Percentiles rank a stretch among this genome's conserved stretches.
Conservation (phyloP, 2,329 filamentous ascomycete species). For the Verticillium nubilum region DNA sequence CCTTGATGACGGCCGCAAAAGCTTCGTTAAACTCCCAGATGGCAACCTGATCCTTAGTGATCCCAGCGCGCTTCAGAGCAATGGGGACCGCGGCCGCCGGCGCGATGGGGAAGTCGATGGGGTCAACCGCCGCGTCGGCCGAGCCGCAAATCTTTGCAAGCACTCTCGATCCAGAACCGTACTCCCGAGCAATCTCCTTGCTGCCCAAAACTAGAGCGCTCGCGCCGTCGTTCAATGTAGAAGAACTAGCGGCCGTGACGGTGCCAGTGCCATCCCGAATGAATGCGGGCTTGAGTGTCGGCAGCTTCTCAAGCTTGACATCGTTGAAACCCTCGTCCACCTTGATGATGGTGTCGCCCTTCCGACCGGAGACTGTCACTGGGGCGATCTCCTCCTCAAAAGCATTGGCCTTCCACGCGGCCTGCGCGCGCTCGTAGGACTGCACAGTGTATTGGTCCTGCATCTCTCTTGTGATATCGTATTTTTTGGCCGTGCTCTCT, state of each 20-base stretch:
- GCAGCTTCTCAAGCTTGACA: constrained; percentile 79
- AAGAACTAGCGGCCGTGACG: constrained; percentile 91
- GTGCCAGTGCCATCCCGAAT: constrained; percentile 79
- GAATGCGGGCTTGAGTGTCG: constrained; percentile 86
- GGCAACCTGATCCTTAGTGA: constrained; percentile 85
- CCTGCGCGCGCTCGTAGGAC: constrained; percentile 84
- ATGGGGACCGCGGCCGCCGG: constrained; percentile 89
- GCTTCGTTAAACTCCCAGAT: constrained; percentile 99
- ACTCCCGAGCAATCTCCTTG: constrained; percentile 74
- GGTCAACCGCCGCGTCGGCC: constrained; percentile 84
- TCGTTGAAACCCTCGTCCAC: constrained; percentile 88
- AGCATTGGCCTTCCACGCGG: constrained; percentile 75
- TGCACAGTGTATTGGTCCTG: constrained; percentile 89
- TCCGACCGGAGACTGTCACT: constrained; percentile 77
- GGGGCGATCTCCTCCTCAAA: constrained; percentile 90
- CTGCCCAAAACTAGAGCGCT: constrained; percentile 82
- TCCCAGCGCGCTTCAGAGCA: constrained; percentile 80
- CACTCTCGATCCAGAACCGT: constrained; percentile 70
- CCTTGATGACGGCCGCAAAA: constrained; percentile 91
- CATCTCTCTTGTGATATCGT: constrained; percentile 71
- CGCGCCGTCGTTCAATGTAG: constrained; percentile 90
- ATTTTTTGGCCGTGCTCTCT: constrained; percentile 88
- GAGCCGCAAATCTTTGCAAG: constrained; percentile 81
- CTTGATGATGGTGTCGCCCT: constrained; percentile 73
- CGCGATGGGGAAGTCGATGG: constrained; percentile 91